Evolutionary conservation across 805 yeast species (phyloP), one percentile per base, ranked within the genome.

Genomic region (Vanderwaltozyma tropicalis): DNA sequence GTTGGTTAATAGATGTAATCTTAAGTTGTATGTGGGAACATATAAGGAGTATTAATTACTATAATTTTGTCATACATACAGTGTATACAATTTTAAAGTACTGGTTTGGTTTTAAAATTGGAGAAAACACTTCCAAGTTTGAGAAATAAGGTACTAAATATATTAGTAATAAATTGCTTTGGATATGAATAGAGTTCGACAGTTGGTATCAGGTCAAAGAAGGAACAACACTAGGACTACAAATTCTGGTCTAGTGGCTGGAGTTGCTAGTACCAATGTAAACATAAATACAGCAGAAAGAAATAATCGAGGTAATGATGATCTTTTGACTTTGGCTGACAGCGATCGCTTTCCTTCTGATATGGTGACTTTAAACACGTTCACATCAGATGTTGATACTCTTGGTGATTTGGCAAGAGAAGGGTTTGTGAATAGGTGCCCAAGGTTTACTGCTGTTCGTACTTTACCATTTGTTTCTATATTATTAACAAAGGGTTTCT

Each of bases 401-500:
- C 48, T 55, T 3, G 59, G 60, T 3, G 62, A 55, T 35, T 38
- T 49, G 5, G 47, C 43, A 27, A 41, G 50, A 28, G 44, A 39
- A n/a, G 59, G 59, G 2, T 55, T 36, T 37, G 53, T 54, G 7
- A 57, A 57, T 34, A 43, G 60, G 28, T 46, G 55, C 17, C 62
- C 62, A 5, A 39, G 43, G 10, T 55, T 56, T 20, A 40, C 37
- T 8, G 39, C 46, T 11, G 35, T 33, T 9, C 48, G 69, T 29
- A 46, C 52, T 3, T 38, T 64, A 24, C 66, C 64, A 0, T 51
- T 64, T 13, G 54, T 55, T 0, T 55, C 65, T 2, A 44, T 57
- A 4, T 24, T 62, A 15, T 46, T 64, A 30, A 57, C 60, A 20
- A 61, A 60, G 33, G 70, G 70, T 1, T 44, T 61, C 31, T 61